A percentile compares a stretch with the other conserved stretches of the same genome.
These are phyloP conservation scores for Penicillium cosmopolitanum DNA, from an alignment of 495 filamentous ascomycete species.

Conservation along the genomic window DNA sequence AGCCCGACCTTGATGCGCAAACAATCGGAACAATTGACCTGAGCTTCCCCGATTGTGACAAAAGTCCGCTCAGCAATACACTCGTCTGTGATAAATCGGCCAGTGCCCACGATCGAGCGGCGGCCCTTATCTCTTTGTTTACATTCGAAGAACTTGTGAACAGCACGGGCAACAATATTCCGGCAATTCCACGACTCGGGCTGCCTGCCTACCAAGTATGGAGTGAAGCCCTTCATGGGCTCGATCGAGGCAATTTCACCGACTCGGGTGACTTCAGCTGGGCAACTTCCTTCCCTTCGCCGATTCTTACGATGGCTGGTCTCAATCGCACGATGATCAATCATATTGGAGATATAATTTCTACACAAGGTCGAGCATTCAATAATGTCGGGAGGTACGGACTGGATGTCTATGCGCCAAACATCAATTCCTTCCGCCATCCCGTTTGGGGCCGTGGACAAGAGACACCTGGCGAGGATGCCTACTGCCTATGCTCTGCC, in stretches of 20 bases:
- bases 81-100: constrained; percentile 54
- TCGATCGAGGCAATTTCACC: constrained; percentile 57
- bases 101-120: constrained; percentile 50
- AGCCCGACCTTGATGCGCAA: constrained; percentile 35
- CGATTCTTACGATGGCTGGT: constrained; percentile 61
- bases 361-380: constrained; percentile 69
- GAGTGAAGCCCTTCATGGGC: constrained; percentile 60
- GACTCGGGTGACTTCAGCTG: constrained; percentile 55
- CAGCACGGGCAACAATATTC: constrained; percentile 57
- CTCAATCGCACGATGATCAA: constrained; percentile 64
- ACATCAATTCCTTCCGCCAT: constrained; percentile 69
- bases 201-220: constrained; percentile 56
- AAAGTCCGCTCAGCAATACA: constrained; percentile 35
- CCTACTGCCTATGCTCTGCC: constrained; percentile 52
- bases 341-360: constrained; percentile 58
- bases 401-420: constrained; percentile 67
- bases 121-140: constrained; percentile 44
- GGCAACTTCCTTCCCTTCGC: constrained; percentile 65
- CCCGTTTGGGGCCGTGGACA: constrained; percentile 65
- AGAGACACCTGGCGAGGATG: constrained; percentile 67
- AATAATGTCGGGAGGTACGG: constrained; percentile 61
- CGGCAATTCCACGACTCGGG: constrained; percentile 60
- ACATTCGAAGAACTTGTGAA: constrained; percentile 60
- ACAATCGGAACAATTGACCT: constrained; percentile 27
- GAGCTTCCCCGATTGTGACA: constrained; percentile 40